phyloP scores from a whole-genome alignment of 305 asterid species.

The Solanum hybrid region DNA sequence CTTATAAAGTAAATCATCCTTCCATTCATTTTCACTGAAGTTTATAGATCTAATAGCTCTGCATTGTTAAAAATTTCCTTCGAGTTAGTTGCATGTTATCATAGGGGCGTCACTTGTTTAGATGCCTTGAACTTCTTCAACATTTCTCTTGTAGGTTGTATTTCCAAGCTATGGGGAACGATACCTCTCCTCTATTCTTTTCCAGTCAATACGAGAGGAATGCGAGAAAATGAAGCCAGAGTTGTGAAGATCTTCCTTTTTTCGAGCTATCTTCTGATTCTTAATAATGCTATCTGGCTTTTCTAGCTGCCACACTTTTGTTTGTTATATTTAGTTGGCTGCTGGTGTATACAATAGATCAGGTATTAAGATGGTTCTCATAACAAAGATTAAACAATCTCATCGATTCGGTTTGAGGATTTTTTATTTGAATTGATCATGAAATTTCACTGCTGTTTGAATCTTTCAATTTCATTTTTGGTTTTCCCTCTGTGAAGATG shows the following conservation, averaged over 20 bases:
- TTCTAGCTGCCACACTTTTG: background rate
- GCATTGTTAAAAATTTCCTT: background rate
- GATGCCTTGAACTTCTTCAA: background rate
- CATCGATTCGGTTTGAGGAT: background rate
- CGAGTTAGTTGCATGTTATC: background rate
- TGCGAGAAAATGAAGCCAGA: conserved; percentile 82
- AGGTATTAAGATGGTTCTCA: background rate
- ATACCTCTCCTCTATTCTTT: conserved; percentile 73
- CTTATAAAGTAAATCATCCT: background rate
- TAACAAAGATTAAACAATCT: background rate
- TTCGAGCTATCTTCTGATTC: background rate
- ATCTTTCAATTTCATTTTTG: background rate
- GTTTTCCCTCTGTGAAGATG: background rate
- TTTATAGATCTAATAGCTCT: background rate
- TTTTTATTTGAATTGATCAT: background rate
- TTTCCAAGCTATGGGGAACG: conserved; percentile 96
- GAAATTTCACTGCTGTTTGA: background rate
- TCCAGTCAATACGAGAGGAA: conserved; percentile 87
- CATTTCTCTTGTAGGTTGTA: conserved; percentile 47
- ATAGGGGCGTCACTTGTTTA: background rate
- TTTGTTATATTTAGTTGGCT: background rate
- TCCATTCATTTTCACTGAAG: background rate
- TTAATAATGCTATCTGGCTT: background rate
- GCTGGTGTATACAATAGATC: background rate
- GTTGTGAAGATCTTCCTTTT: conserved; percentile 19